phyloP scores from a whole-genome alignment of 441 rosid genomes.

The Viola pubescens region DNA sequence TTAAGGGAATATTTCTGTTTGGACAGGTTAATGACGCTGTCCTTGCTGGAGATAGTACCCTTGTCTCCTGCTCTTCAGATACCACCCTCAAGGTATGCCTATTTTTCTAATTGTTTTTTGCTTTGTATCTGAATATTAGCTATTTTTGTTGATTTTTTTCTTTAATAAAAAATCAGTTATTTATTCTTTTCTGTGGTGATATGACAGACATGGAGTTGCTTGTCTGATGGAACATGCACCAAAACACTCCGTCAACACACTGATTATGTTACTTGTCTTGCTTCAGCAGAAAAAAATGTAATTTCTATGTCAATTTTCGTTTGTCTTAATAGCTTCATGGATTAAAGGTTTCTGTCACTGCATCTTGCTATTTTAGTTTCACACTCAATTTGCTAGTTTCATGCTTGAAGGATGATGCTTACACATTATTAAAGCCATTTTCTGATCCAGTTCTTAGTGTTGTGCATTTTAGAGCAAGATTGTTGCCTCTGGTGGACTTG shows the following conservation, averaged over 20 bases:
- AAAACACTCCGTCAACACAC: constrained; percentile 92
- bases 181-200: constrained; percentile 17
- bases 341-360: constrained; percentile 22
- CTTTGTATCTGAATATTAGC: constrained; percentile 7
- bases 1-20: constrained; percentile 9
- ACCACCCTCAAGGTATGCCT: constrained; percentile 79
- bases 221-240: constrained; percentile 77
- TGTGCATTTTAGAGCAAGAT: constrained; percentile 72
- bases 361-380: constrained; percentile 19
- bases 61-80: constrained; percentile 97
- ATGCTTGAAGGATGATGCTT: constrained; percentile 7
- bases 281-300: constrained; percentile 91
- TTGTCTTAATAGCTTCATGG: constrained; percentile 20
- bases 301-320: constrained; percentile 30
- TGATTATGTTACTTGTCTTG: constrained; percentile 96
- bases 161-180: neutral
- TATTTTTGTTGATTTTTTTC: neutral
- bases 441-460: constrained; percentile 65
- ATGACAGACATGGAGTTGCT: constrained; percentile 80
- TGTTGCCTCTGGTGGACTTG: constrained; percentile 99
- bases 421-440: constrained; percentile 25
- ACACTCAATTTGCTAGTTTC: constrained; percentile 10
- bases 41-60: constrained; percentile 70
- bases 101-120: constrained; percentile 7
- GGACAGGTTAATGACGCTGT: constrained; percentile 90